Evolutionary conservation across 306 rosid genomes (phyloP).

Genomic region (Sesbania bispinosa): DNA sequence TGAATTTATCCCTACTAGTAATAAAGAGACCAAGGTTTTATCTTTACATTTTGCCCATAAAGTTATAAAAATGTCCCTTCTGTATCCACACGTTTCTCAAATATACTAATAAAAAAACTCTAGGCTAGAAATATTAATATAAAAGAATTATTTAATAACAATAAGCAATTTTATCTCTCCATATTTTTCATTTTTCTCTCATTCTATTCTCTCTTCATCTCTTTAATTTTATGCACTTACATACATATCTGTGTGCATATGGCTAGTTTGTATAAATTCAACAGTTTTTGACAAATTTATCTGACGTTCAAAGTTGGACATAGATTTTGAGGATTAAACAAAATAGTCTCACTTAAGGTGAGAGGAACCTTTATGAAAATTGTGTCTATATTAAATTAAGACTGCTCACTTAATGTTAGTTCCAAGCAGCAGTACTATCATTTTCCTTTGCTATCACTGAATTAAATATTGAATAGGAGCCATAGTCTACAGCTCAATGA

Average conservation of each 20-base stretch:
- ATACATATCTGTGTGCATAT: background rate
- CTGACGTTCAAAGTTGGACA: background rate
- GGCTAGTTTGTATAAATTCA: background rate
- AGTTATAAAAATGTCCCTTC: background rate
- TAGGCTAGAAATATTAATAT: background rate
- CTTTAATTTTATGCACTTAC: background rate
- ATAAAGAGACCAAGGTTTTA: background rate
- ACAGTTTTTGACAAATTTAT: constrained; percentile 5
- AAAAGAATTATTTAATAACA: background rate
- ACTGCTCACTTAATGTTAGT: background rate
- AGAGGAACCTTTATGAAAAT: constrained; percentile 10
- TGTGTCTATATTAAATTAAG: background rate
- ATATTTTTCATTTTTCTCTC: constrained; percentile 7
- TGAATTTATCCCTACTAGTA: background rate
- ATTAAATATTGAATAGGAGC: background rate
- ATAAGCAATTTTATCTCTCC: constrained; percentile 2
- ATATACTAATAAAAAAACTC: background rate
- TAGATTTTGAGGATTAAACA: background rate
- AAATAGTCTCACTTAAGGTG: background rate
- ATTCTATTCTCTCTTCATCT: background rate
- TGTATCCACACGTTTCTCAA: background rate
- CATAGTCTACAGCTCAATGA: background rate
- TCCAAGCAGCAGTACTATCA: background rate
- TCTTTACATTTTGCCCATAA: constrained; percentile 10
- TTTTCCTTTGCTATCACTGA: constrained; percentile 1